These are phyloP conservation scores for Thermomucor indicae-seudaticae DNA, from an alignment of 371 early-diverging fungal genomes.

Conservation along the genomic window DNA sequence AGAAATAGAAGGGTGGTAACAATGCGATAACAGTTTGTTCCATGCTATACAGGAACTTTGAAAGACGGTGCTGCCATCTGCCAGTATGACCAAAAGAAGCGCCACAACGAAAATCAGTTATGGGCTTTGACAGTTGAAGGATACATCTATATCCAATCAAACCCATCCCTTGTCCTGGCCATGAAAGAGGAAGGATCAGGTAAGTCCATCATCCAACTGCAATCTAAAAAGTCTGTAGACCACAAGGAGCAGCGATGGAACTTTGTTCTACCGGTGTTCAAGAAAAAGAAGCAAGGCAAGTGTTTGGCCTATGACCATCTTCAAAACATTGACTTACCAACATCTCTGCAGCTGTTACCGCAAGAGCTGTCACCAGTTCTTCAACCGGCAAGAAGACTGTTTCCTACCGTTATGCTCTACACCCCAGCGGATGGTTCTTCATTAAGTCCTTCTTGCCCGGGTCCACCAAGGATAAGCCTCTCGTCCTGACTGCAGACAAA, in stretches of 20 bases:
- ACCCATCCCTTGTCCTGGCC: conserved; percentile 24
- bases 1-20: conserved; percentile 1
- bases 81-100: conserved; percentile 35
- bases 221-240: conserved; percentile 20
- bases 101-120: conserved; percentile 29
- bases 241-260: conserved; percentile 46
- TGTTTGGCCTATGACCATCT: background rate
- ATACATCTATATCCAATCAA: conserved; percentile 20
- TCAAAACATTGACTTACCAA: background rate
- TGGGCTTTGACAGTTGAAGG: conserved; percentile 40
- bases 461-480: conserved; percentile 35
- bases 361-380: conserved; percentile 10
- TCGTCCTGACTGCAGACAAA: conserved; percentile 31
- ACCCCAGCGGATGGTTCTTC: conserved; percentile 44
- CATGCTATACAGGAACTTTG: conserved; percentile 19
- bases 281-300: conserved; percentile 30
- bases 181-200: conserved; percentile 22
- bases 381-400: conserved; percentile 22
- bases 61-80: conserved; percentile 27
- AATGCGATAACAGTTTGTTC: background rate
- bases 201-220: conserved; percentile 19
- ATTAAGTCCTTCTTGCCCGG: conserved; percentile 21
- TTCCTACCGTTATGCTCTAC: conserved; percentile 33
- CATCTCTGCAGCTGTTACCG: background rate
- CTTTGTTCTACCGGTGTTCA: conserved; percentile 45